phyloP scores from a whole-genome alignment of 306 rosid species.

The Fragaria nilgerrensis region DNA sequence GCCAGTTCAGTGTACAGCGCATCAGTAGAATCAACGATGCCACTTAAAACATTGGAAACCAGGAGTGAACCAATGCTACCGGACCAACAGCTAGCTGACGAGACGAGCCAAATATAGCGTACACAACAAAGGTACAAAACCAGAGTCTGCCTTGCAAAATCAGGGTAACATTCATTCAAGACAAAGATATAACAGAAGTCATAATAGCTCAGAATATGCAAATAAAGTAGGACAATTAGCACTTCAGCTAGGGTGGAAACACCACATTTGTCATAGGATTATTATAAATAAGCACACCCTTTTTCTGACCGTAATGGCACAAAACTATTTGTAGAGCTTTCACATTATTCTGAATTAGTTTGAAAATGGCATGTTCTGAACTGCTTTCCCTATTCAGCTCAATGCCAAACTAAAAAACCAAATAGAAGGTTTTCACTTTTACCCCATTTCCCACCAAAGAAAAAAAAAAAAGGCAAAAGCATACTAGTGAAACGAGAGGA shows the following conservation, averaged over 20 bases:
- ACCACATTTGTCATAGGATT: neutral
- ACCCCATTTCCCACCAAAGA: neutral
- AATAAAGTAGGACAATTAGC: neutral
- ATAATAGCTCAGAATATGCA: neutral
- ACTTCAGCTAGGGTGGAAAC: neutral
- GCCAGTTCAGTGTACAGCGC: slow-evolving; percentile 83
- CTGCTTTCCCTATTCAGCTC: neutral
- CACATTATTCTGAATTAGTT: neutral
- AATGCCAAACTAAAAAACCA: neutral
- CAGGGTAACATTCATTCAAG: slow-evolving; percentile 5
- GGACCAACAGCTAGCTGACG: slow-evolving; percentile 99
- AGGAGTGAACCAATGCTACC: slow-evolving; percentile 97
- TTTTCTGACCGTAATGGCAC: neutral
- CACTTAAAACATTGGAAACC: slow-evolving; percentile 75
- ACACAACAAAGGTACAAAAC: slow-evolving; percentile 84
- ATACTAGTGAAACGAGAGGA: neutral
- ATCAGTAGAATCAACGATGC: slow-evolving; percentile 72
- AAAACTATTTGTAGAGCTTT: neutral
- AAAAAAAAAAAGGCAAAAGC: too few species aligned
- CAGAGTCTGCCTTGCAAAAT: slow-evolving; percentile 53
- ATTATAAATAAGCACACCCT: neutral
- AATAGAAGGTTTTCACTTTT: neutral
- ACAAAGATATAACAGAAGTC: neutral
- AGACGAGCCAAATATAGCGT: slow-evolving; percentile 93
- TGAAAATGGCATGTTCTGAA: neutral